phyloP scores from a whole-genome alignment of 176 grass and related monocot species.

The Thalia dealbata region DNA sequence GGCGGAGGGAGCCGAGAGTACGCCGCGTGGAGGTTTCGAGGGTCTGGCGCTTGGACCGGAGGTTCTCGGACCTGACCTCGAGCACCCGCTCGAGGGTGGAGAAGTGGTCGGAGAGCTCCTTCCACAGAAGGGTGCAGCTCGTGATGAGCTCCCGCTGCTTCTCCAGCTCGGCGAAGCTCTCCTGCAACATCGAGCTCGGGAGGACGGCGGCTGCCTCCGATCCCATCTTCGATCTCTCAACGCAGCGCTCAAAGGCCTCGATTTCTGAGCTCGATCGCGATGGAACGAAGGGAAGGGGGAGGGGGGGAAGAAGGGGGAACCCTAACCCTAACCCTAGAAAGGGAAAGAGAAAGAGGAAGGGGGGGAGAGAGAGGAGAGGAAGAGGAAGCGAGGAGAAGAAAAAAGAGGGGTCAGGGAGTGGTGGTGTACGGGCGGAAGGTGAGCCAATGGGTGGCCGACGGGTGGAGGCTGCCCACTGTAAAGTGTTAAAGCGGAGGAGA shows the following conservation, averaged over 20 bases:
- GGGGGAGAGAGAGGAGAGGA: not conserved
- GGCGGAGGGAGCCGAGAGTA: conserved; percentile 38
- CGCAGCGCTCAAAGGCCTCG: not conserved
- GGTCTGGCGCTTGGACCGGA: conserved; percentile 41
- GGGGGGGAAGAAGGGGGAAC: conserved; percentile 12
- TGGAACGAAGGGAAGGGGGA: not conserved
- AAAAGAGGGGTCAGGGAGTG: not conserved
- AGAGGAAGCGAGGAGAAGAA: not conserved
- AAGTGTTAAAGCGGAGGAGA: not conserved
- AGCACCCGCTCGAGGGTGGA: conserved; percentile 45
- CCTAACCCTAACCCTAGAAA: conserved; percentile 57
- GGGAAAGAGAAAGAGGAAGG: not conserved
- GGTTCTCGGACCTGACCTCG: conserved; percentile 43
- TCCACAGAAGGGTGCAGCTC: conserved; percentile 61
- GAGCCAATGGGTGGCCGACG: conserved; percentile 21
- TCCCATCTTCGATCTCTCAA: conserved; percentile 3
- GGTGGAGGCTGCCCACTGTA: conserved; percentile 1
- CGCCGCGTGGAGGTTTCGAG: conserved; percentile 42
- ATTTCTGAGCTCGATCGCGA: not conserved
- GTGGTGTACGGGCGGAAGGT: conserved; percentile 19
- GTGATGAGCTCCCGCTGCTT: conserved; percentile 65
- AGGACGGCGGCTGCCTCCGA: conserved; percentile 7
- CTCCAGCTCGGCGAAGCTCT: conserved; percentile 69
- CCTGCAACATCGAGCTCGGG: conserved; percentile 31
- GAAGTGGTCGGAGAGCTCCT: conserved; percentile 68